phyloP scores from a whole-genome alignment of 495 filamentous ascomycete species.

The Xylaria scruposa region DNA sequence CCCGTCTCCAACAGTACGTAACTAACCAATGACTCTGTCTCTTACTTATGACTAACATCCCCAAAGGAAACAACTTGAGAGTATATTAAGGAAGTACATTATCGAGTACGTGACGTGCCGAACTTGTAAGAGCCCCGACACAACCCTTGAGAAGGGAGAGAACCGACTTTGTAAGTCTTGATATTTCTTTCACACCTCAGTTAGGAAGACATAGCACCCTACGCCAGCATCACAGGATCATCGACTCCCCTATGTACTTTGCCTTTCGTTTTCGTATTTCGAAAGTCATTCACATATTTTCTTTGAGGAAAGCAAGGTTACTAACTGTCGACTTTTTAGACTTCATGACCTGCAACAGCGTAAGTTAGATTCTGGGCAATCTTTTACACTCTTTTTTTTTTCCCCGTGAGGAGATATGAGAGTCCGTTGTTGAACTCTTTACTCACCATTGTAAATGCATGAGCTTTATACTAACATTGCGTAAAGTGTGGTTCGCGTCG shows the following conservation, averaged over 20 bases:
- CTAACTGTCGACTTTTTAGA: conserved; percentile 20
- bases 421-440: background rate
- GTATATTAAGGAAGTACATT: conserved; percentile 91
- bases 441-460: background rate
- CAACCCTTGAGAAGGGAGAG: conserved; percentile 97
- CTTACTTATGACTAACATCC: background rate
- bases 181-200: conserved; percentile 64
- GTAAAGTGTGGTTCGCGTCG: conserved; percentile 77
- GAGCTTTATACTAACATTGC: conserved; percentile 3
- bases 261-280: background rate
- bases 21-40: background rate
- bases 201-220: background rate
- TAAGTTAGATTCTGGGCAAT: conserved; percentile 11
- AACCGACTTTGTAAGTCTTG: conserved; percentile 73
- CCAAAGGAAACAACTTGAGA: conserved; percentile 92
- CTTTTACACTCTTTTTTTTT: background rate
- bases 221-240: background rate
- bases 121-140: conserved; percentile 93
- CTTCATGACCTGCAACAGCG: conserved; percentile 55
- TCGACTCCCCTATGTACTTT: background rate
- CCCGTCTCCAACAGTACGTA: conserved; percentile 75
- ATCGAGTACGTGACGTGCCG: conserved; percentile 99
- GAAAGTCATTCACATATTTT: background rate
- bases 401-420: background rate
- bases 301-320: background rate